A percentile compares a stretch with the other conserved stretches of the same genome.
These are phyloP conservation scores for Carpinus fangiana DNA, from an alignment of 306 rosid genomes.

Conservation along the genomic window DNA sequence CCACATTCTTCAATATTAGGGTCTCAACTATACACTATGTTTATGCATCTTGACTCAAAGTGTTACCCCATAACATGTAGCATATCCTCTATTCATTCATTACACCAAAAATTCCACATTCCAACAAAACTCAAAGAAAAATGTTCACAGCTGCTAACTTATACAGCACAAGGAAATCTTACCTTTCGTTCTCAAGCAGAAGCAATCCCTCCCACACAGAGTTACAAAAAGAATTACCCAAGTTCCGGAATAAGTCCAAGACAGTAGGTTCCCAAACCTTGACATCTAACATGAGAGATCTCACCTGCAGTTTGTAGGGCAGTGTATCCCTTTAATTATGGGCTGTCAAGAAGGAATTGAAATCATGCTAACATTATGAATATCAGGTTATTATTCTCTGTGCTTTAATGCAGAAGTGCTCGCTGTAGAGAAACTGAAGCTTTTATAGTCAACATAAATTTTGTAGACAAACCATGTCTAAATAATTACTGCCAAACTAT, in stretches of 20 bases:
- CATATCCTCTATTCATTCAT: not conserved
- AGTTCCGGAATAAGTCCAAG: constrained; percentile 74
- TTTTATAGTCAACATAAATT: not conserved
- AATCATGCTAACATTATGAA: not conserved
- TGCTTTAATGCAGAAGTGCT: not conserved
- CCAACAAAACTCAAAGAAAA: not conserved
- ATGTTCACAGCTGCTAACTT: not conserved
- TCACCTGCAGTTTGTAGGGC: constrained; percentile 69
- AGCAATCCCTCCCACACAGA: constrained; percentile 88
- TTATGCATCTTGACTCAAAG: too few relatives aligned
- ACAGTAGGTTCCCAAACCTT: constrained; percentile 90
- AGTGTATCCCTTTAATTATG: constrained; percentile 10
- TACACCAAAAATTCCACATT: not conserved
- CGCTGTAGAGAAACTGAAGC: not conserved
- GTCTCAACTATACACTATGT: too few relatives aligned
- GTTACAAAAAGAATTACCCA: constrained; percentile 88
- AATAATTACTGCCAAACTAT: not conserved
- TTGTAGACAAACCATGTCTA: not conserved
- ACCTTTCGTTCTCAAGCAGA: constrained; percentile 58
- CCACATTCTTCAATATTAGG: too few relatives aligned
- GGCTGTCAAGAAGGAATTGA: not conserved
- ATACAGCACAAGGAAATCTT: constrained; percentile 27
- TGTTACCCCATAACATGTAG: too few relatives aligned
- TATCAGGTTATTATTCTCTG: constrained; percentile 4
- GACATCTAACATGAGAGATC: constrained; percentile 88